phyloP scores from a whole-genome alignment of 129 eudicot genomes.

The Tanacetum coccineum region DNA sequence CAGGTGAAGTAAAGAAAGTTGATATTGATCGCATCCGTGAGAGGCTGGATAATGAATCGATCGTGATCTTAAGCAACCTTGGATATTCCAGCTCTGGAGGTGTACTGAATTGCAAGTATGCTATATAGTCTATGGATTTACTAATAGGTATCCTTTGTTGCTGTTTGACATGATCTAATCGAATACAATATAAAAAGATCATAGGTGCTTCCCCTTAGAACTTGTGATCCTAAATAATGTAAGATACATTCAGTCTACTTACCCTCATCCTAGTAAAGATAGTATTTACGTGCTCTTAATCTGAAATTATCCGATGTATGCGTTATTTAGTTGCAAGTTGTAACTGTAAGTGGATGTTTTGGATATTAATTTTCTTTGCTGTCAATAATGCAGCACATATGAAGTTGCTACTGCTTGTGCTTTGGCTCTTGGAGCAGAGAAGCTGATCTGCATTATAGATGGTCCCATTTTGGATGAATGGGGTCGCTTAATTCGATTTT shows the following conservation, averaged over 20 bases:
- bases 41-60: constrained; percentile 76
- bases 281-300: neutral
- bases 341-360: neutral
- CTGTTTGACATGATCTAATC: constrained; percentile 29
- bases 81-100: constrained; percentile 99
- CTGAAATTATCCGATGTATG: neutral
- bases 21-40: constrained; percentile 80
- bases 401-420: constrained; percentile 99
- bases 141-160: constrained; percentile 56
- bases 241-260: neutral
- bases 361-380: constrained; percentile 16
- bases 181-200: constrained; percentile 12
- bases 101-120: constrained; percentile 99
- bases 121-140: constrained; percentile 53
- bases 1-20: constrained; percentile 97
- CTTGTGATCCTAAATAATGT: neutral
- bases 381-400: constrained; percentile 60
- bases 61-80: constrained; percentile 79
- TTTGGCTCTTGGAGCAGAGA: constrained; percentile 93
- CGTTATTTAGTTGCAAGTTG: neutral
- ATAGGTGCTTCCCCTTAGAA: neutral
- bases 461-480: constrained; percentile 87
- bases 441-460: constrained; percentile 83
- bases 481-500: constrained; percentile 79
- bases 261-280: neutral